Conservation (phyloP, 2,329 filamentous ascomycete genomes). For the Monosporascus sp. region DNA sequence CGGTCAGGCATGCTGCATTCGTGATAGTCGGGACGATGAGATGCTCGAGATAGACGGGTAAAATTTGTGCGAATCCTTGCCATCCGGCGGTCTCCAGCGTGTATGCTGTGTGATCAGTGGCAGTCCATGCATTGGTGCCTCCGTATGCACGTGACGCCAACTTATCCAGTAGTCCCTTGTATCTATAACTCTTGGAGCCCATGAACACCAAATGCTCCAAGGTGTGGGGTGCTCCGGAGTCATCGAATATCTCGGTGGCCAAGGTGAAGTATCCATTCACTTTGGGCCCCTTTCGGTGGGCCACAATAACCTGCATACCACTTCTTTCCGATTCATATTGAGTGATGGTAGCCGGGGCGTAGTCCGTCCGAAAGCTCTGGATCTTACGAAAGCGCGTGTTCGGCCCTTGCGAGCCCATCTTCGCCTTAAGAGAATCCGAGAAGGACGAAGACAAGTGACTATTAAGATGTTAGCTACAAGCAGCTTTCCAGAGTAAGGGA, state of each 20-base stretch:
- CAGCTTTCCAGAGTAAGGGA: not conserved
- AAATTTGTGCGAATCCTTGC: conserved; percentile 91
- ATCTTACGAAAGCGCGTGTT: conserved; percentile 70
- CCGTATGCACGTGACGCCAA: conserved; percentile 91
- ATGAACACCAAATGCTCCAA: conserved; percentile 81
- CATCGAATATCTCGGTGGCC: conserved; percentile 95
- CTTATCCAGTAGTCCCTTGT: conserved; percentile 93
- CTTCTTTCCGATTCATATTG: conserved; percentile 95
- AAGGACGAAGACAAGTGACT: conserved; percentile 10
- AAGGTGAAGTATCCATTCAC: conserved; percentile 91
- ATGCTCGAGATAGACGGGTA: conserved; percentile 94
- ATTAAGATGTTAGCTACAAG: conserved; percentile 6
- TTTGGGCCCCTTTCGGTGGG: conserved; percentile 91
- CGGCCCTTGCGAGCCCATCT: conserved; percentile 49
- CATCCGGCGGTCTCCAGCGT: conserved; percentile 92
- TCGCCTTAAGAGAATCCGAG: conserved; percentile 23
- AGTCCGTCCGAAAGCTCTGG: conserved; percentile 82
- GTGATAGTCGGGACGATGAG: conserved; percentile 86
- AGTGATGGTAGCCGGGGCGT: conserved; percentile 80
- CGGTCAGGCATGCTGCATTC: conserved; percentile 87
- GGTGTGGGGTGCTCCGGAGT: conserved; percentile 86
- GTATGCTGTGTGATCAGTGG: conserved; percentile 93
- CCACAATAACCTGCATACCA: conserved; percentile 89
- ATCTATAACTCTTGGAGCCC: conserved; percentile 89
- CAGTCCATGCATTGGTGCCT: conserved; percentile 93